These are phyloP conservation scores for Tolypocladium amazonense DNA, from an alignment of 2,329 filamentous ascomycete species.

Conservation along the genomic window DNA sequence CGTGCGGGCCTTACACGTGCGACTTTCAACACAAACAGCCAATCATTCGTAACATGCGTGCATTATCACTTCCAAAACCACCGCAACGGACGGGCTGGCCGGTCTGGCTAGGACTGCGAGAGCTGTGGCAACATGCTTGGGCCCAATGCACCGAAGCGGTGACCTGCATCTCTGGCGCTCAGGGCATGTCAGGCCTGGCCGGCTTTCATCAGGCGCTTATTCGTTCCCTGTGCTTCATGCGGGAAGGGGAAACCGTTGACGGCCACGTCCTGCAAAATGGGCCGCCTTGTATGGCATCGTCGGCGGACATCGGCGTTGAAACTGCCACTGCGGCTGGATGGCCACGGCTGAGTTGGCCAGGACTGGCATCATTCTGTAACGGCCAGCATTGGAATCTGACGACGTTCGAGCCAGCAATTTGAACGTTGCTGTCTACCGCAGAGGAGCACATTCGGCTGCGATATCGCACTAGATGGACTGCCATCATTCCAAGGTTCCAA, in stretches of 20 bases:
- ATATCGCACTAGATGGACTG: neutral
- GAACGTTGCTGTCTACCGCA: neutral
- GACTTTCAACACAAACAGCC: too few relatives aligned
- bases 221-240: too few relatives aligned
- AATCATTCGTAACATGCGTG: too few relatives aligned
- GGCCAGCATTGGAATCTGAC: neutral
- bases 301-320: neutral
- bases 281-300: neutral
- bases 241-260: neutral
- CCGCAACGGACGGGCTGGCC: neutral
- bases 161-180: neutral
- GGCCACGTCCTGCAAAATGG: neutral
- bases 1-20: too few relatives aligned
- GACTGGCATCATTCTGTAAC: neutral
- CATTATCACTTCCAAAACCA: neutral
- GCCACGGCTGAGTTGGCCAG: neutral
- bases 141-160: neutral
- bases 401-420: neutral
- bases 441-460: too few relatives aligned
- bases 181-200: neutral
- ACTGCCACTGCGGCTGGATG: neutral
- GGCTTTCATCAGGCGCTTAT: neutral
- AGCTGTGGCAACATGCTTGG: neutral
- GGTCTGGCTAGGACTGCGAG: neutral
- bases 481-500: neutral